Percentiles rank a stretch among this genome's conserved stretches.
These are phyloP conservation scores for Podaxis sp. DNA, from an alignment of 768 basidiomycete genomes.

Conservation along the genomic window DNA sequence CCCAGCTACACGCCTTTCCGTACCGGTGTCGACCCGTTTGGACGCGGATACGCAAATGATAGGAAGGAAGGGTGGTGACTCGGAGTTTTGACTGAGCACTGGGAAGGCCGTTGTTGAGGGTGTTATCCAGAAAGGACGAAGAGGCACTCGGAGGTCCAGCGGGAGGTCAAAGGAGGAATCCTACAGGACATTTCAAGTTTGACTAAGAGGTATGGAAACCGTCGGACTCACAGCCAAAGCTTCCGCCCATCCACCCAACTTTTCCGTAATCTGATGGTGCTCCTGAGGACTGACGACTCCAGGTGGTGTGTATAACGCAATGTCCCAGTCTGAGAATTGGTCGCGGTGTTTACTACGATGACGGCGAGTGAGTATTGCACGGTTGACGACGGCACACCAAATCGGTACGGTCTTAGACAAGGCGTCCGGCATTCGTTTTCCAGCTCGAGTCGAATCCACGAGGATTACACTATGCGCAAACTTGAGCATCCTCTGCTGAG, in stretches of 20 bases:
- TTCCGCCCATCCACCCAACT: conserved; percentile 65
- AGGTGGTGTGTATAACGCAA: conserved; percentile 64
- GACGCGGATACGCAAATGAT: conserved; percentile 88
- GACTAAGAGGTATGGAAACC: neutral
- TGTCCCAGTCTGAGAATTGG: conserved; percentile 44
- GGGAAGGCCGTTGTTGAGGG: conserved; percentile 57
- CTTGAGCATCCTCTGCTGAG: conserved; percentile 56
- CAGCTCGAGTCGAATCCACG: conserved; percentile 90
- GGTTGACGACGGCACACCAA: conserved; percentile 90
- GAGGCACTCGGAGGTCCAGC: conserved; percentile 45
- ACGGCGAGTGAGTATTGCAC: conserved; percentile 40
- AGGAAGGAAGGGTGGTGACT: conserved; percentile 40
- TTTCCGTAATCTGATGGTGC: conserved; percentile 68
- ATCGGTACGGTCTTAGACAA: conserved; percentile 91
- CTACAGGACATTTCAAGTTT: conserved; percentile 29
- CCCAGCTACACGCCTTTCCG: conserved; percentile 59
- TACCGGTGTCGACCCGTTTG: conserved; percentile 53
- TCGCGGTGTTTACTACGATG: conserved; percentile 16
- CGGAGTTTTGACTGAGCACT: conserved; percentile 12
- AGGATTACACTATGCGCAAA: conserved; percentile 76
- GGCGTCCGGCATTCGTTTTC: conserved; percentile 93
- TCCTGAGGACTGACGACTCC: conserved; percentile 69
- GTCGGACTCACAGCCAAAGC: conserved; percentile 52
- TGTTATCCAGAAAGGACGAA: conserved; percentile 87
- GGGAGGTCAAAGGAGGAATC: conserved; percentile 70